Evolutionary conservation across 129 eudicot genomes (phyloP), one percentile per base, ranked within the genome.

Genomic region (Flaveria sonorensis): DNA sequence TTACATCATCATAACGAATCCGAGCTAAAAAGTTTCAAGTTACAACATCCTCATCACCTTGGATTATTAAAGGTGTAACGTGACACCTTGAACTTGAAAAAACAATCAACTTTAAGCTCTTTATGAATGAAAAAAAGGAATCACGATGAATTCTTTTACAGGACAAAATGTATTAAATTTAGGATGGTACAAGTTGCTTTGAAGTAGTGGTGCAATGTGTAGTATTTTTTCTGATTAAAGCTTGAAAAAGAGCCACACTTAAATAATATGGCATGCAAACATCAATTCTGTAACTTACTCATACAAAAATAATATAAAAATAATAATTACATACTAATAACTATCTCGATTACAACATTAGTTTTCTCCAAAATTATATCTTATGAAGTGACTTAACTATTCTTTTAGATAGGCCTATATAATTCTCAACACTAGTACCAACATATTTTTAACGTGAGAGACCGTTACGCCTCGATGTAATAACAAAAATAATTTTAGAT

Each of bases 201-300:
- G 10, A 40, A 56, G 51, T 57, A 57, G 55, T 57, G 46, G 68
- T 57, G 46, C 68, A 73, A 36, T 73, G 32, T 73, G 53, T 57
- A 14, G 68, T 56, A 13, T 57, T 40, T 72, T 53, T 73, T 73
- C 55, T 4, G 52, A 39, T 57, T 57, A 73, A 73, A 73, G 77
- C 42, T 56, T 20, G 42, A 21, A 73, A 72, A 73, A 40, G 62
- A 15, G 40, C 24, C 12, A 7, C 68, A 20, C 56, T 6, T 73
- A 50, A 55, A 55, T 55, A 73, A 39, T 26, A 48, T 47, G 75
- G 7, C 75, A 71, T 48, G 75, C 30, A 15, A 30, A 15, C 62
- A 55, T 73, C 40, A 18, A 13, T 73, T 36, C 4, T 15, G 6
- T 19, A 55, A 53, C 16, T 11, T 70, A 7, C 13, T 42, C 32